These are phyloP conservation scores for Candida freyschussii DNA, from an alignment of 1,139 yeast genomes.

Conservation along the genomic window DNA sequence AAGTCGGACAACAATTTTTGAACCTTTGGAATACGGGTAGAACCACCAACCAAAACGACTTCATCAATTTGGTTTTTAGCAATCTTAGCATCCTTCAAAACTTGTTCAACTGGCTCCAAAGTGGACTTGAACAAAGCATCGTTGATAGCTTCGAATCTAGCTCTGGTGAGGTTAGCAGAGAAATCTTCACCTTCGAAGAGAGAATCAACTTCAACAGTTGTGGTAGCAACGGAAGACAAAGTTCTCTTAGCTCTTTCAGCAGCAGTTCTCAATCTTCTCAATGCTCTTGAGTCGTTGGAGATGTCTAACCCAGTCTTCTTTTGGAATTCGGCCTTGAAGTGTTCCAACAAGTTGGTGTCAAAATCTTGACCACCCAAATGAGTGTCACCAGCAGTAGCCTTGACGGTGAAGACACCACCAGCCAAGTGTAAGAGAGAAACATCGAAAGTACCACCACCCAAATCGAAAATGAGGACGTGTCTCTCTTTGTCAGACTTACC, in stretches of 20 bases:
- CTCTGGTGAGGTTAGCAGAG: conserved; percentile 96
- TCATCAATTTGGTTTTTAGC: conserved; percentile 88
- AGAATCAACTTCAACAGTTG: conserved; percentile 96
- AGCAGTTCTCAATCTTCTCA: conserved; percentile 98
- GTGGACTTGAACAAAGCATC: conserved; percentile 95
- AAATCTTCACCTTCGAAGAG: conserved; percentile 95
- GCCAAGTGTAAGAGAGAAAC: conserved; percentile 94
- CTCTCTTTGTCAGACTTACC: conserved; percentile 85
- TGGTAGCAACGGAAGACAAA: conserved; percentile 92
- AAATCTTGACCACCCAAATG: conserved; percentile 99
- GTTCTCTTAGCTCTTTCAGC: conserved; percentile 99
- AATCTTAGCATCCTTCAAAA: conserved; percentile 90
- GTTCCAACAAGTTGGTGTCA: conserved; percentile 93
- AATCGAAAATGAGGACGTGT: conserved; percentile 88
- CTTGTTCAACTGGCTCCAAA: conserved; percentile 97
- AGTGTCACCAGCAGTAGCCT: conserved; percentile 99
- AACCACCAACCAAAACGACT: conserved; percentile 99
- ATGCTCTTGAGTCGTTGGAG: conserved; percentile 89
- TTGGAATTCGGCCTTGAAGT: conserved; percentile 93
- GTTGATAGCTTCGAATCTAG: conserved; percentile 98
- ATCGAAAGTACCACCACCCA: conserved; percentile 99
- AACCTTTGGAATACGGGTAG: conserved; percentile 99
- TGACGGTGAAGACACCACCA: conserved; percentile 99
- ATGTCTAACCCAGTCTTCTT: conserved; percentile 94
- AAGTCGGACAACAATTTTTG: conserved; percentile 96